phyloP scores from a whole-genome alignment of 352 stramenopile genomes.

The Poterioochromonas sp. region DNA sequence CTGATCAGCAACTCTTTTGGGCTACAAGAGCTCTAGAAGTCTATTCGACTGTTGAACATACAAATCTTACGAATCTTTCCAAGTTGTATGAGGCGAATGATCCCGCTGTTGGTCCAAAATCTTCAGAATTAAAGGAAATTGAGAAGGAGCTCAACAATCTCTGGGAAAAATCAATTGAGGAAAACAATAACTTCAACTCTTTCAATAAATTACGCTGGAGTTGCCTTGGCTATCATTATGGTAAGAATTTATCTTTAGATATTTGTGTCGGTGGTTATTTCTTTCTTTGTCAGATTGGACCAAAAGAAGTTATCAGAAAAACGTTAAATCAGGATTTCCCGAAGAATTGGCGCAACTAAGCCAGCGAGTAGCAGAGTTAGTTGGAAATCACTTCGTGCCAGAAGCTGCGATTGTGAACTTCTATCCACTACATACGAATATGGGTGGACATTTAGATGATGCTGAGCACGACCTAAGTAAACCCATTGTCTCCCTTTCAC shows the following conservation, averaged over 20 bases:
- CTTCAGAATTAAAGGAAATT: background rate
- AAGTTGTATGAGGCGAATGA: background rate
- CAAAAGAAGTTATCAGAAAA: background rate
- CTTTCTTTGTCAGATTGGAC: slow-evolving; percentile 17
- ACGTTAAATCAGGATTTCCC: slow-evolving; percentile 12
- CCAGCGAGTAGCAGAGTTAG: background rate
- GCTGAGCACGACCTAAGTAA: slow-evolving; percentile 1
- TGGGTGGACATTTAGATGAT: slow-evolving; percentile 32
- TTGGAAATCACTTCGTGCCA: background rate
- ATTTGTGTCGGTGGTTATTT: background rate
- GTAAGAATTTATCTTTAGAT: background rate
- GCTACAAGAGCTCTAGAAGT: background rate
- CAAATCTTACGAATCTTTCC: slow-evolving; percentile 5
- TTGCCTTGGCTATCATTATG: slow-evolving; percentile 25
- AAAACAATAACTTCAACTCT: background rate
- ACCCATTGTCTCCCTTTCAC: slow-evolving; percentile 4
- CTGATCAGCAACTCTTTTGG: background rate
- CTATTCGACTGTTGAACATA: slow-evolving; percentile 8
- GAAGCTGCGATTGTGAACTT: slow-evolving; percentile 30
- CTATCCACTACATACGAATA: background rate
- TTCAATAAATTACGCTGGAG: slow-evolving; percentile 21
- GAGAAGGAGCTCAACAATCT: background rate
- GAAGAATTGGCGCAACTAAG: background rate
- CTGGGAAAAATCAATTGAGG: background rate
- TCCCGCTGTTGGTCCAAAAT: background rate